A percentile compares a stretch with the other conserved stretches of the same genome.
Evolutionary conservation across 345 rosid species (phyloP).

Genomic region (Bretschneidera sinensis): DNA sequence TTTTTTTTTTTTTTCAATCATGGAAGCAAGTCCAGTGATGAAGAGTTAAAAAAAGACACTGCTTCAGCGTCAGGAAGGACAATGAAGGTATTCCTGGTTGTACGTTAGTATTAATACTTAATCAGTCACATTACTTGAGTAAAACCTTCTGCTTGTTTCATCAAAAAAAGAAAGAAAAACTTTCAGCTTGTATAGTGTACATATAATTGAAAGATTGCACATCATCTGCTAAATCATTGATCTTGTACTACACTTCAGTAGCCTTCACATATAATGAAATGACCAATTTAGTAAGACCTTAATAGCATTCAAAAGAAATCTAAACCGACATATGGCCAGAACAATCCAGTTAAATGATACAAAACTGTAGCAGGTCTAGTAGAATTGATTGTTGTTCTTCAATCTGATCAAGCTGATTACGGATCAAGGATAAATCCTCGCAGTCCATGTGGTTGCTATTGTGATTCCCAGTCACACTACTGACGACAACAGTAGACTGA

Average conservation of each 20-base stretch:
- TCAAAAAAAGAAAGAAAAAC: too few species aligned
- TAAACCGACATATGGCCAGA: neutral
- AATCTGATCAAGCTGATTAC: conserved; percentile 82
- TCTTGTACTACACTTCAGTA: neutral
- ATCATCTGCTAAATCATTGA: neutral
- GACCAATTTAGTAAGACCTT: neutral
- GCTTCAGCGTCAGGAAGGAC: too few species aligned
- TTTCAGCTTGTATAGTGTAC: too few species aligned
- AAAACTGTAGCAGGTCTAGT: conserved; percentile 80
- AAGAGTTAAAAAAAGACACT: neutral
- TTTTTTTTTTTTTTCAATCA: too few species aligned
- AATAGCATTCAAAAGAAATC: neutral
- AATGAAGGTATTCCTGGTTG: too few species aligned
- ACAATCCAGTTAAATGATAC: conserved; percentile 3
- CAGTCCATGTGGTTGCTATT: conserved; percentile 56
- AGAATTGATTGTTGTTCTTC: conserved; percentile 90
- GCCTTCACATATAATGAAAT: neutral
- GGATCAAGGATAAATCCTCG: conserved; percentile 73
- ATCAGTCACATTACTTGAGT: neutral
- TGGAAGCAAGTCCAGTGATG: neutral
- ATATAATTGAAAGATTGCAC: too few species aligned
- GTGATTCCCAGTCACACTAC: conserved; percentile 44
- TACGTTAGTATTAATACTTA: too few species aligned
- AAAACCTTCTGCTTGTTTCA: neutral
- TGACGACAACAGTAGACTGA: conserved; percentile 27